Evolutionary conservation across 192 early-diverging fungal species (phyloP).

Genomic region (Linnemannia hyalina): DNA sequence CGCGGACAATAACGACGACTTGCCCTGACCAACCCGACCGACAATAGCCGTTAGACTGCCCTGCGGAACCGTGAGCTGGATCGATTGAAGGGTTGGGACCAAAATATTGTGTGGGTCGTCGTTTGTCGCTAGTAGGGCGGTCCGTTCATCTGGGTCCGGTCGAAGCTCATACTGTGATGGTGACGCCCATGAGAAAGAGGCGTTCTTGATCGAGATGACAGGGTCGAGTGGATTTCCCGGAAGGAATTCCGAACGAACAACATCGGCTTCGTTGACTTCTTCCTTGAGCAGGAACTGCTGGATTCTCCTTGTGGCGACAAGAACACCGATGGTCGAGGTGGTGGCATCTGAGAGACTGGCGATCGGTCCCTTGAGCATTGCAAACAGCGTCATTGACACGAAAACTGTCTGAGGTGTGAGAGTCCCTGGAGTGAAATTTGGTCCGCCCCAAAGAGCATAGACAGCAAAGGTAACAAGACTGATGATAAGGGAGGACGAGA

Average conservation of each 20-base stretch:
- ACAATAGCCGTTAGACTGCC: conserved; percentile 69
- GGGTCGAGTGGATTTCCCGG: conserved; percentile 24
- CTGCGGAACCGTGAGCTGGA: conserved; percentile 53
- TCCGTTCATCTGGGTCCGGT: neutral
- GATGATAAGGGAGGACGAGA: conserved; percentile 49
- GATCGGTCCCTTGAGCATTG: conserved; percentile 70
- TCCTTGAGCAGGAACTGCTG: conserved; percentile 53
- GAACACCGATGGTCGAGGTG: conserved; percentile 63
- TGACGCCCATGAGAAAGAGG: conserved; percentile 18
- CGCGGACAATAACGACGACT: conserved; percentile 60
- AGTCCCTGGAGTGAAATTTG: conserved; percentile 38
- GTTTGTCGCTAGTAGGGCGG: conserved; percentile 4
- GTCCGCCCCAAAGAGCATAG: conserved; percentile 44
- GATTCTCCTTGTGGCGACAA: conserved; percentile 69
- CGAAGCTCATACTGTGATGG: neutral
- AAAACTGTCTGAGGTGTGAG: conserved; percentile 67
- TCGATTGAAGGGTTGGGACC: conserved; percentile 25
- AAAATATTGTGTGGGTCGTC: neutral
- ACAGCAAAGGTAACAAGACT: conserved; percentile 44
- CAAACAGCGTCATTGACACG: conserved; percentile 73
- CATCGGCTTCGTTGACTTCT: conserved; percentile 35
- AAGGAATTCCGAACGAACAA: conserved; percentile 16
- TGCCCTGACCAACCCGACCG: conserved; percentile 70
- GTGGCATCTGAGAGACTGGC: conserved; percentile 70
- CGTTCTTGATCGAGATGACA: conserved; percentile 25